A percentile compares a stretch with the other conserved stretches of the same genome.
These are phyloP conservation scores for Zarea fungicola DNA, from an alignment of 2,329 filamentous ascomycete species.

Conservation along the genomic window DNA sequence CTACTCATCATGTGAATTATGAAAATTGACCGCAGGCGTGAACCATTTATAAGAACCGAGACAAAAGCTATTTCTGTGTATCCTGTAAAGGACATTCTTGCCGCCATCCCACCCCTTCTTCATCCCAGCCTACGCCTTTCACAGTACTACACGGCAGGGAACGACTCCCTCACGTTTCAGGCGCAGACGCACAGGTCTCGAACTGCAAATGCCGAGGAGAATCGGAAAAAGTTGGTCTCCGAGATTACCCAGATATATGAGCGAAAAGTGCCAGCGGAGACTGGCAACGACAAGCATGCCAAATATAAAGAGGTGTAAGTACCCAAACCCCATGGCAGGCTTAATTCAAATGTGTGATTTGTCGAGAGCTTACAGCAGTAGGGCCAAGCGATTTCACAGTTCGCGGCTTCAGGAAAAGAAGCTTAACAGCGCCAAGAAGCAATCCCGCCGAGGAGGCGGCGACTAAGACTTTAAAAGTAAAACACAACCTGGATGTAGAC, in stretches of 20 bases:
- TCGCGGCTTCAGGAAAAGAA: constrained; percentile 44
- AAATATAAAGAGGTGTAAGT: constrained; percentile 47
- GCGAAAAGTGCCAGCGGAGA: constrained; percentile 41
- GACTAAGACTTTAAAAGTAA: constrained; percentile 16
- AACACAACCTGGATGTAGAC: too few species aligned
- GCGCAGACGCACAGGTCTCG: constrained; percentile 51
- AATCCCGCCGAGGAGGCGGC: constrained; percentile 34
- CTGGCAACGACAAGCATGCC: constrained; percentile 40
- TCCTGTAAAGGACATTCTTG: constrained; percentile 41
- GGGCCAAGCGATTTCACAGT: constrained; percentile 42
- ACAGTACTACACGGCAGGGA: constrained; percentile 48
- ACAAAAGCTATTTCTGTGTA: constrained; percentile 53
- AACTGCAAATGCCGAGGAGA: constrained; percentile 48
- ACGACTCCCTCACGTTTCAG: constrained; percentile 49
- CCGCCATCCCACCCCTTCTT: constrained; percentile 42
- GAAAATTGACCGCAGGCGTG: too few species aligned
- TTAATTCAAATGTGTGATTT: too few species aligned
- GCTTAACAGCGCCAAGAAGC: constrained; percentile 45
- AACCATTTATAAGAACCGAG: constrained; percentile 58
- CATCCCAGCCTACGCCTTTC: constrained; percentile 43
- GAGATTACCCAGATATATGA: constrained; percentile 45
- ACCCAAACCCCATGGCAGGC: too few species aligned
- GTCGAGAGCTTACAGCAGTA: too few species aligned
- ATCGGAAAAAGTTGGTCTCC: constrained; percentile 42
- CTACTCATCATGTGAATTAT: too few species aligned